Evolutionary conservation across 768 basidiomycete genomes (phyloP).

Genomic region (Phylloporus sp.): DNA sequence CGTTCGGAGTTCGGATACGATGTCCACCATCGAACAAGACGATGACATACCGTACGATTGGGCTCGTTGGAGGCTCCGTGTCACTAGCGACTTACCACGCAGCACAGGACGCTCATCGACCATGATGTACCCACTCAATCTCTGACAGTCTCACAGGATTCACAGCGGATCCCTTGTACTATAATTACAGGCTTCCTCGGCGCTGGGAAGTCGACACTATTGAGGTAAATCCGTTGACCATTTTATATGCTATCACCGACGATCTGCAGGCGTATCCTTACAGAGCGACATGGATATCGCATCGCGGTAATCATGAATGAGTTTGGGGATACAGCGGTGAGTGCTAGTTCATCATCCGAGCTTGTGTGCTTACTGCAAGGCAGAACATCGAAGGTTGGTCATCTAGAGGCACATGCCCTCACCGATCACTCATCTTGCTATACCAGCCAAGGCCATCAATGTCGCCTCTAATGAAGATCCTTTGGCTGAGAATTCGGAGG

Average conservation of each 20-base stretch:
- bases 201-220: constrained; percentile 89
- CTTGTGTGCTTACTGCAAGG: constrained; percentile 15
- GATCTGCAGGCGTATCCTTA: constrained; percentile 70
- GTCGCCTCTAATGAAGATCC: constrained; percentile 66
- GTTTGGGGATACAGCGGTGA: constrained; percentile 91
- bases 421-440: background rate
- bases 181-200: constrained; percentile 95
- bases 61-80: constrained; percentile 5
- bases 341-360: constrained; percentile 24
- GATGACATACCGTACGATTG: constrained; percentile 57
- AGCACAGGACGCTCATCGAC: constrained; percentile 32
- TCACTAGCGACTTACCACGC: constrained; percentile 8
- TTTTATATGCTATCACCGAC: background rate
- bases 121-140: constrained; percentile 4
- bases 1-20: constrained; percentile 27
- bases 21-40: constrained; percentile 43
- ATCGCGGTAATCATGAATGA: constrained; percentile 99
- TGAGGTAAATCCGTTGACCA: constrained; percentile 47
- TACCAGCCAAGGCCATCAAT: constrained; percentile 79
- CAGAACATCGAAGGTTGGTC: constrained; percentile 88
- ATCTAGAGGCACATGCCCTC: background rate
- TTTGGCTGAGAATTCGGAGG: constrained; percentile 64
- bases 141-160: constrained; percentile 3
- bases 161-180: constrained; percentile 71
- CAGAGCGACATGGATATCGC: constrained; percentile 88